These are phyloP conservation scores for Fusarium verrucosum DNA, from an alignment of 2,329 filamentous ascomycete genomes.

Conservation along the genomic window DNA sequence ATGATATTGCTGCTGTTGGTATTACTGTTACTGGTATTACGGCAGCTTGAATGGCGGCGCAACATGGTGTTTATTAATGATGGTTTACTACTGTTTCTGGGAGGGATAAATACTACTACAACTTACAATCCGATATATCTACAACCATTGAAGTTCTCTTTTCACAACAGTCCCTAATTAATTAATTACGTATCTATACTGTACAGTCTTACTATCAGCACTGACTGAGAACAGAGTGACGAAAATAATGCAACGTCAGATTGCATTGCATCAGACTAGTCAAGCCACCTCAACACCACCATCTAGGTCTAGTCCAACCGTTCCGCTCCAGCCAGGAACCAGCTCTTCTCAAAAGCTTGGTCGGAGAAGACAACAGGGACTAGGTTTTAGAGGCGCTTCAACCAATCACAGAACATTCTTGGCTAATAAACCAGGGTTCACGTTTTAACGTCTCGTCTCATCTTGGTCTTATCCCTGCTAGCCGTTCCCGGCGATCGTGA, in stretches of 20 bases:
- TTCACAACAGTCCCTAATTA: too few relatives aligned
- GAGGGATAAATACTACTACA: constrained; percentile 25
- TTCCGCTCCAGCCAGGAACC: constrained; percentile 18
- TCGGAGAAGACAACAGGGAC: constrained; percentile 8
- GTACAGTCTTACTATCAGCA: background rate
- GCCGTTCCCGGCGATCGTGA: constrained; percentile 29
- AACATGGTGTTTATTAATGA: constrained; percentile 31
- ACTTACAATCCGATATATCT: too few relatives aligned
- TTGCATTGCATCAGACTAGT: constrained; percentile 28
- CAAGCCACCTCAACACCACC: constrained; percentile 30
- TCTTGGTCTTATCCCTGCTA: constrained; percentile 32
- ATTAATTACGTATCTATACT: too few relatives aligned
- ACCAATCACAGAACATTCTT: background rate
- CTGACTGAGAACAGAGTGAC: constrained; percentile 9
- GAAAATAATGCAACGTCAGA: constrained; percentile 26
- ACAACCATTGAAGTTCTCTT: too few relatives aligned
- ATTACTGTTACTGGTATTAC: background rate
- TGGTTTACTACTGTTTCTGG: constrained; percentile 16
- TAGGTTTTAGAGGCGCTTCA: constrained; percentile 3
- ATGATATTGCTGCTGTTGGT: constrained; percentile 23
- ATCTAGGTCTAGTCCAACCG: constrained; percentile 8
- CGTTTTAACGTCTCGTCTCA: constrained; percentile 24
- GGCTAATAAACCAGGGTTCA: constrained; percentile 6
- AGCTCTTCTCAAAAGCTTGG: constrained; percentile 19
- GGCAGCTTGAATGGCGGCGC: constrained; percentile 25